Percentiles rank a stretch among this genome's conserved stretches.
Evolutionary conservation across 2,329 filamentous ascomycete species (phyloP).

Genomic region (Alternaria viburni): DNA sequence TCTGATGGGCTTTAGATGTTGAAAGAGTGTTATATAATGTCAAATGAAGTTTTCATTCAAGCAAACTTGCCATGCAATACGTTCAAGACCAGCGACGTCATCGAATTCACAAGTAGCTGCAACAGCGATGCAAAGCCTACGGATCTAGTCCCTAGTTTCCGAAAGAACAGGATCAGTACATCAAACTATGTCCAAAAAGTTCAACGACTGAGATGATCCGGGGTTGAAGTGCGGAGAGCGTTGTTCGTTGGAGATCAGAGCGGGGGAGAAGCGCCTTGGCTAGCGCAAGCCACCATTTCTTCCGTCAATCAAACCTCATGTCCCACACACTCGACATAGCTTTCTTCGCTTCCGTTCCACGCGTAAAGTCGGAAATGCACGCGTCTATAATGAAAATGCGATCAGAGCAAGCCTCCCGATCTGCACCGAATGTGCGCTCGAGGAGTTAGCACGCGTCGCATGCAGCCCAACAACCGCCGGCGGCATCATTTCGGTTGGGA

Average conservation of each 20-base stretch:
- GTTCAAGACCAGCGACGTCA: neutral
- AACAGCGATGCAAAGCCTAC: neutral
- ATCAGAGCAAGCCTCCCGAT: neutral
- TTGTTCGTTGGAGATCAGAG: conserved; percentile 7
- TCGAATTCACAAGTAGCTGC: neutral
- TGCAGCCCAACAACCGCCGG: neutral
- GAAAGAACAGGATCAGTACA: neutral
- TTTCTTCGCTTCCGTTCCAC: neutral
- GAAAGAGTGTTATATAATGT: neutral
- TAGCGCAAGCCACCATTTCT: conserved; percentile 33
- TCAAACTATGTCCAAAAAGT: neutral
- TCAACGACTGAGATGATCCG: neutral
- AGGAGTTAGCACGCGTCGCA: neutral
- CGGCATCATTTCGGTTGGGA: neutral
- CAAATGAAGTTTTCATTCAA: neutral
- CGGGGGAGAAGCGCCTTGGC: conserved; percentile 10
- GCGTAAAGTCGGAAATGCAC: neutral
- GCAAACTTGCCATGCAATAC: neutral
- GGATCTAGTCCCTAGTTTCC: conserved; percentile 14
- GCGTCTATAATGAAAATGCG: neutral
- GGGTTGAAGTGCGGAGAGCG: neutral
- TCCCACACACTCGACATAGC: neutral
- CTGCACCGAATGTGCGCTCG: neutral
- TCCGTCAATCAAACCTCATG: conserved; percentile 31
- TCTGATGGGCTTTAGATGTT: neutral